phyloP scores from a whole-genome alignment of 306 rosid genomes.

The Cercis canadensis region DNA sequence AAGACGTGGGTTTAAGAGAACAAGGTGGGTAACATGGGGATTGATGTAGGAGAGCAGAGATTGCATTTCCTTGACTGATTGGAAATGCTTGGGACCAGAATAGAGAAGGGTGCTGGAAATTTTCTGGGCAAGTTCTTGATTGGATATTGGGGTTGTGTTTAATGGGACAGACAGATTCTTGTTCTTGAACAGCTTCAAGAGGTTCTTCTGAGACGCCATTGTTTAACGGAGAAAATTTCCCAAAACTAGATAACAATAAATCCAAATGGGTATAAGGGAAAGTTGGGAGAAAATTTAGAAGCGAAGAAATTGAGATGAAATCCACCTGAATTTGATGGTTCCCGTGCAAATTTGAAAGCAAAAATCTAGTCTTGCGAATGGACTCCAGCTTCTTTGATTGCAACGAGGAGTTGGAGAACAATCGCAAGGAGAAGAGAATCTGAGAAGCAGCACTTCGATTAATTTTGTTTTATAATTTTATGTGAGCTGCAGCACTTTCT shows the following conservation, averaged over 20 bases:
- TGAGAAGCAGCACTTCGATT: too few species aligned
- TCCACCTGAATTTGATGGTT: too few species aligned
- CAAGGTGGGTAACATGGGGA: conserved; percentile 51
- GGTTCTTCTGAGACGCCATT: conserved; percentile 52
- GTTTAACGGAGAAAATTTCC: conserved; percentile 6
- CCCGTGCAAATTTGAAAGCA: too few species aligned
- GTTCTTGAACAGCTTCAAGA: conserved; percentile 29
- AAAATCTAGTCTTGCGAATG: too few species aligned
- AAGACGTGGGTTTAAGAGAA: conserved; percentile 64
- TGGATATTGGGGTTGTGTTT: conserved; percentile 22
- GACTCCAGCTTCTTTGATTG: too few species aligned
- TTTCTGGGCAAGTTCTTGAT: conserved; percentile 47
- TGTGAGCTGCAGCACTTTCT: too few species aligned
- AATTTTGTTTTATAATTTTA: too few species aligned
- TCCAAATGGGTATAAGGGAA: neutral
- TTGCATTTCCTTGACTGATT: conserved; percentile 25
- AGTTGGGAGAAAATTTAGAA: neutral
- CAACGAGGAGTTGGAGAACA: too few species aligned
- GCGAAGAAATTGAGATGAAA: too few species aligned
- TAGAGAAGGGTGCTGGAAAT: conserved; percentile 44
- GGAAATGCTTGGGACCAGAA: conserved; percentile 43
- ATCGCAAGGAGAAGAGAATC: too few species aligned
- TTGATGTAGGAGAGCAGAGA: conserved; percentile 56
- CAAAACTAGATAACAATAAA: neutral
- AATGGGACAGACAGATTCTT: conserved; percentile 19